Conservation (phyloP, 176 grass and related monocot genomes). For the Zoysia pacifica region DNA sequence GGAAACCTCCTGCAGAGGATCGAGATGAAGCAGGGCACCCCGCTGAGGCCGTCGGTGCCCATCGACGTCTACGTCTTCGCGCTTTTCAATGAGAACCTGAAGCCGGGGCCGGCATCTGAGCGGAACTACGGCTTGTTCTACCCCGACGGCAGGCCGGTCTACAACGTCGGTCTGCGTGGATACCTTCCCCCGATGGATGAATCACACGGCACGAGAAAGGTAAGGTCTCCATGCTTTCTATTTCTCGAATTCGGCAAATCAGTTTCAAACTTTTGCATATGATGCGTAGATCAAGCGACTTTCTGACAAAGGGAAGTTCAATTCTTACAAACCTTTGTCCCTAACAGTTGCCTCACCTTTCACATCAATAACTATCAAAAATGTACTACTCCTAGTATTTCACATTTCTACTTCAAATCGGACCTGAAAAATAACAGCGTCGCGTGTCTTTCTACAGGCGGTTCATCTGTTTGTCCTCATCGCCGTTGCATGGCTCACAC, state of each 20-base stretch:
- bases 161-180: constrained; percentile 70
- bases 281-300: constrained; percentile 1
- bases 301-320: constrained; percentile 3
- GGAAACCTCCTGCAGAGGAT: constrained; percentile 78
- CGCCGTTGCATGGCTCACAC: constrained; percentile 37
- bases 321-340: not conserved
- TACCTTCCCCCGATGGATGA: constrained; percentile 65
- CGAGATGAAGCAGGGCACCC: constrained; percentile 75
- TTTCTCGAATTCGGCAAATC: not conserved
- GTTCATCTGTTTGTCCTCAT: constrained; percentile 38
- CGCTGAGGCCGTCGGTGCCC: constrained; percentile 57
- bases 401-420: constrained; percentile 8
- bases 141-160: constrained; percentile 81
- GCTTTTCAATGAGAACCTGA: constrained; percentile 87
- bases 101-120: constrained; percentile 80
- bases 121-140: constrained; percentile 85
- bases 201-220: constrained; percentile 43
- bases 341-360: not conserved
- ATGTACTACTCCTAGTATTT: not conserved
- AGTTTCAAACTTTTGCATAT: constrained; percentile 18
- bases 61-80: constrained; percentile 87
- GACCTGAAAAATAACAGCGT: constrained; percentile 3
- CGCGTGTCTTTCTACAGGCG: constrained; percentile 45
- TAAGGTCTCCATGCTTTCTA: not conserved
- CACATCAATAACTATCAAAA: not conserved